Base-by-base conservation (phyloP, 352 stramenopile species). In the Phytophthora pinifolia region DNA sequence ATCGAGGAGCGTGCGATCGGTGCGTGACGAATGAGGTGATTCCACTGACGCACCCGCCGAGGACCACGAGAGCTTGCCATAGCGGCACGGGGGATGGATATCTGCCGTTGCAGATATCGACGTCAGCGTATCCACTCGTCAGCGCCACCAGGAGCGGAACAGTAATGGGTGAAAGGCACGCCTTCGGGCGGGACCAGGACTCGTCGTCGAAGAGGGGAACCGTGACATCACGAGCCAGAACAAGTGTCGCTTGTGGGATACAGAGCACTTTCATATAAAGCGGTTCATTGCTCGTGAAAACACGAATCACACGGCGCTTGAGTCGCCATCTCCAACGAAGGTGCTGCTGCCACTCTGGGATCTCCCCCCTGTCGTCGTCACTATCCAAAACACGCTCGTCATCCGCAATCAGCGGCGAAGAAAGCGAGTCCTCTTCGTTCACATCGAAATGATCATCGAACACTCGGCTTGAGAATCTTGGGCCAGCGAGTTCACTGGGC, bases 141-240 rank as follows among this genome's bases (percentile, higher is more conserved):
- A 96, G 86, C 20, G 83, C 69, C 10, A 98, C 64, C 54, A 97
- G 92, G 5, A 97, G 22, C 2, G 94, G 91, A 35, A 91, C 89
- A 9, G 92, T 74, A 22, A 89, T 59, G 6, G 91, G 70, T 12
- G 86, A 94, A 17, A 98, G 15, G 4, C 86, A 86, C 13, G 96
- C 87, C 20, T 96, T 76, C 2, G 73, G 72, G 10, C 95, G 80
- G 2, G 84, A 96, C 79, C 79, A 94, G 4, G 65, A 73, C 1
- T 86, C 76, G 14, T 74, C 54, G 45, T 92, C 81, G 3, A 95
- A 55, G 14, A 92, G 60, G 12, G 83, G 86, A 12, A 91, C 72
- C 4, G 82, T 92, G 18, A 84, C 37, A 49, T 94, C 80, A 15
- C 84, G 78, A 17, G 77, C 29, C 0, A 87, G 33, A 36, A 88